Evolutionary conservation across 345 rosid genomes (phyloP).

Genomic region (Physaria fendleri): DNA sequence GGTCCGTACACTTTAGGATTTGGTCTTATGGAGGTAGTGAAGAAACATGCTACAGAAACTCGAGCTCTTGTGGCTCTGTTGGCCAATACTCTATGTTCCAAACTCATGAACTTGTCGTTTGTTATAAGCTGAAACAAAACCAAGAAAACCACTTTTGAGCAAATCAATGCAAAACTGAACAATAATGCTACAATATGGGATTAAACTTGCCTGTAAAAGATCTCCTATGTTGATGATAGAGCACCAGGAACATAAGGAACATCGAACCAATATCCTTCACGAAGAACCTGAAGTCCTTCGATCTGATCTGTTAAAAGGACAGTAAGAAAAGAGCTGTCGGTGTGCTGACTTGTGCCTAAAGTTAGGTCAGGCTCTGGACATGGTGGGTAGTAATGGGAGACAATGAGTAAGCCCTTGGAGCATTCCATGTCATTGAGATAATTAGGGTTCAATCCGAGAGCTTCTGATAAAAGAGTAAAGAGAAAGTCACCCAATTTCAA

Average conservation of each 20-base stretch:
- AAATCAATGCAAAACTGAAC: not conserved
- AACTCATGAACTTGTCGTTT: not conserved
- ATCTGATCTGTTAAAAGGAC: constrained; percentile 30
- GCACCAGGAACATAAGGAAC: constrained; percentile 34
- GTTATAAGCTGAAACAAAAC: not conserved
- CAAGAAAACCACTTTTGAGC: not conserved
- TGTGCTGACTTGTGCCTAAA: constrained; percentile 38
- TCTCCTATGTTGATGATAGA: constrained; percentile 46
- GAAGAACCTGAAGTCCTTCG: not conserved
- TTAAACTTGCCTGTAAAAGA: constrained; percentile 44
- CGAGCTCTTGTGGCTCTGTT: not conserved
- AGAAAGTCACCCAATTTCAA: constrained; percentile 28
- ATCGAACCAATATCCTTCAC: not conserved
- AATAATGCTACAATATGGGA: not conserved
- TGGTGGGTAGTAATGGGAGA: constrained; percentile 48
- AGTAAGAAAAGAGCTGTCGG: constrained; percentile 42
- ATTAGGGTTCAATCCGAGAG: constrained; percentile 39
- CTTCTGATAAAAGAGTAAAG: constrained; percentile 46
- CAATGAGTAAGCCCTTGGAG: constrained; percentile 26
- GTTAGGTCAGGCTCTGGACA: constrained; percentile 55
- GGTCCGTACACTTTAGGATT: not conserved
- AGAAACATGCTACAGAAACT: not conserved
- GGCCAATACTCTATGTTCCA: not conserved
- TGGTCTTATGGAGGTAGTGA: not conserved
- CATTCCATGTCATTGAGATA: constrained; percentile 39